phyloP scores from a whole-genome alignment of 805 yeast genomes.

The Candida coleopterorum region DNA sequence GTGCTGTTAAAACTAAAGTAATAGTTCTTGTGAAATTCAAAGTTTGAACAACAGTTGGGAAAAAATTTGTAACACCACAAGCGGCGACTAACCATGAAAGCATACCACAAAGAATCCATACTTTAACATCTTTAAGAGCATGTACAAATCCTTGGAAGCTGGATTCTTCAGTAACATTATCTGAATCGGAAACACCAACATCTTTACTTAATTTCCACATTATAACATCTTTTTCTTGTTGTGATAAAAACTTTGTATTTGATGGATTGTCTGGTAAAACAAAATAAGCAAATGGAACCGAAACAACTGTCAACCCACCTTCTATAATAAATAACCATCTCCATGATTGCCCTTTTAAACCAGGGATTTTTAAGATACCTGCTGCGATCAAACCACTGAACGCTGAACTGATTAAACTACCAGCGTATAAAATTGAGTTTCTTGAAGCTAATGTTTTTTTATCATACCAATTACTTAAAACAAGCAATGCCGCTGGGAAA shows the following conservation, averaged over 20 bases:
- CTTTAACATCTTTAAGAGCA: slow-evolving; percentile 38
- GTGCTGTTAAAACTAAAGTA: slow-evolving; percentile 55
- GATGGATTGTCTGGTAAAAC: slow-evolving; percentile 51
- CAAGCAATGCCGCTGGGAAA: slow-evolving; percentile 44
- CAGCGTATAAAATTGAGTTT: slow-evolving; percentile 47
- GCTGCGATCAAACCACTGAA: slow-evolving; percentile 52
- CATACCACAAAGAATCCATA: slow-evolving; percentile 44
- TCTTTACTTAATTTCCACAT: slow-evolving; percentile 38
- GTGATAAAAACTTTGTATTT: slow-evolving; percentile 42
- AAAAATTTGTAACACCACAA: slow-evolving; percentile 57
- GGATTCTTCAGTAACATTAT: slow-evolving; percentile 29
- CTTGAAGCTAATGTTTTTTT: slow-evolving; percentile 46
- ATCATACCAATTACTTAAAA: slow-evolving; percentile 53
- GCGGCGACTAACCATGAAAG: slow-evolving; percentile 50
- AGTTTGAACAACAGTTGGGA: slow-evolving; percentile 57
- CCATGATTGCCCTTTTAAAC: slow-evolving; percentile 43
- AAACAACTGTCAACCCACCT: slow-evolving; percentile 47
- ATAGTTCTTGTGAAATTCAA: slow-evolving; percentile 46
- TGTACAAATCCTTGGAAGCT: slow-evolving; percentile 30
- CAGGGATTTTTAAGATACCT: slow-evolving; percentile 44
- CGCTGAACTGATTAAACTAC: slow-evolving; percentile 50
- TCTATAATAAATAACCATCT: slow-evolving; percentile 54
- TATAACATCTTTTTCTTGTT: slow-evolving; percentile 41
- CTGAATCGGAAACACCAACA: slow-evolving; percentile 36
- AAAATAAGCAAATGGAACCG: slow-evolving; percentile 41